Evolutionary conservation across 352 stramenopile genomes (phyloP), one percentile per base, ranked within the genome.

Genomic region (Phytophthora europaea): DNA sequence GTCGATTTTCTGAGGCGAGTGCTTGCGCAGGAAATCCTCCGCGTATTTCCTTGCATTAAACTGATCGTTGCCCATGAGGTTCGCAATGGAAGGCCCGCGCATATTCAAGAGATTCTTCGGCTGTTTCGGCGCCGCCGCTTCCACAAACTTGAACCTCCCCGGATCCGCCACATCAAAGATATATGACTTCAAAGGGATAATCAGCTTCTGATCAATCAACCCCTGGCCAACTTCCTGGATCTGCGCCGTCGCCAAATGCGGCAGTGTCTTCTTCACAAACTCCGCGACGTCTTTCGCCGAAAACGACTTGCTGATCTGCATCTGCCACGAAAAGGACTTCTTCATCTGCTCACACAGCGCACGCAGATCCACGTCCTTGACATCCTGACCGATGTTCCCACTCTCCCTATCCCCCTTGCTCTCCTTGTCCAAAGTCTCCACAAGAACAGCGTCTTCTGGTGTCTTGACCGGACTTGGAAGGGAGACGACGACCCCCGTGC

Each of bases 291-390:
- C 87, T 45, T 82, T 82, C 7, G 87, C 67, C n/a, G 85, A 81
- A 59, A 94, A 93, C 47, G 84, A 88, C 60, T 94, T 94, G 67
- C 84, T 94, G 63, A 89, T 90, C 61, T 94, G 85, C 36, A 89
- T 68, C 50, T 94, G 85, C 73, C 83, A 85, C 47, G 74, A 76
- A n/a, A 94, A 88, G 4, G 76, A 72, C 55, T 86, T 91, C 55
- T 91, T 93, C 81, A 94, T 91, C 57, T 86, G 76, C 31, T 94
- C 89, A 65, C 84, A 89, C 4, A 96, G 69, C 8, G 76, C 74
- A 16, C 72, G 61, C 16, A 96, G 64, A 57, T 96, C 85, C 48
- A 92, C 33, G 26, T 83, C 78, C 38, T 81, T 85, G 8, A 84
- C 53, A 15, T 84, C 72, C 3, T 86, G 38, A 6, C 51, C 23